Base-by-base conservation (phyloP, 176 grass and related monocot genomes). In the Cenchrus fungigraminus region DNA sequence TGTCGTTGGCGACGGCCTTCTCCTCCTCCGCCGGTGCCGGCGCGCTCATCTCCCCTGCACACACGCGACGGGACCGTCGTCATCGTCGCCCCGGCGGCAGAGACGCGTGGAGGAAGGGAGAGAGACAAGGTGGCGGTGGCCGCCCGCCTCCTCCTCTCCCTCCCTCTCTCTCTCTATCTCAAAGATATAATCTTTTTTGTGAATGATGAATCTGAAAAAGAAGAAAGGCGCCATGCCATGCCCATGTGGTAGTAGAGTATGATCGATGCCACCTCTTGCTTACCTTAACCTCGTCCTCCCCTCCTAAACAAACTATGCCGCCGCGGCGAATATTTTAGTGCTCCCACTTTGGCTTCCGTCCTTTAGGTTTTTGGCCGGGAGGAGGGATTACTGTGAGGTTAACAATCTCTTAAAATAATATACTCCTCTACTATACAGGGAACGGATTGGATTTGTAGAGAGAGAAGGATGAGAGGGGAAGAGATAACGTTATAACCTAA, bases 41-140 rank as follows among this genome's bases (percentile, higher is more conserved):
- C 40, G 66, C 79, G 65, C 37, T 86, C 84, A 82, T 90, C 68
- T 65, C 31, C 84, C 84, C 89, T 90, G 89, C 84, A 85, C 89
- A 87, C 80, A 87, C 60, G 54, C 80, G 74, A 74, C 74, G 57
- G 71, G 83, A 45, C 60, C 52, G 42, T 79, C 76, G 76, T 73
- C 88, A 90, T 72, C 87, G 70, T 78, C 75, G 68, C 7, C 70
- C 8, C 54, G 65, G 46, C 57, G 37, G 56, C 53, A 70, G 60
- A 72, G 19, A 25, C 31, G 28, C 43, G 42, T 6, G 57, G 69
- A 66, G 34, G 54, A 22, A 47, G 50, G 22, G 22, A 46, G 42
- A 16, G 14, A 20, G 77, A 9, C 20, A 66, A 40, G 46, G 68
- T n/a, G 68, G 47, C 6, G 71, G 29, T 49, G 61, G 20, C 77